Evolutionary conservation across 768 basidiomycete genomes (phyloP).

Genomic region (Rhodotorula kratochvilovae): DNA sequence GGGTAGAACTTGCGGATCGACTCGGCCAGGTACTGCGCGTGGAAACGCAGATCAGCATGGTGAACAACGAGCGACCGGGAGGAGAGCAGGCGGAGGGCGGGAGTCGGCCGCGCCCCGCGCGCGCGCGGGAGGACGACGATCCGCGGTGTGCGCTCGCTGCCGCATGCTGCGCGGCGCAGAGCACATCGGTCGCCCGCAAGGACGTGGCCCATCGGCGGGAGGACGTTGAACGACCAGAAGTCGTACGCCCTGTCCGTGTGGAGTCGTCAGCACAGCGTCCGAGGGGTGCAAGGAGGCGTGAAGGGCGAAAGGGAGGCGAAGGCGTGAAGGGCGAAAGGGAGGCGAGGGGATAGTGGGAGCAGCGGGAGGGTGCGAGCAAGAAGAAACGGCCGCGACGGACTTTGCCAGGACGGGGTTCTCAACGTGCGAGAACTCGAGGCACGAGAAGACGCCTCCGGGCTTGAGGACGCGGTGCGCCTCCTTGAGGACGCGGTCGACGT

Average conservation of each 20-base stretch:
- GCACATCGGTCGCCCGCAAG: slow-evolving; percentile 73
- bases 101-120: too few species aligned
- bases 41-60: neutral
- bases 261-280: too few species aligned
- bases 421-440: slow-evolving; percentile 92
- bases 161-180: neutral
- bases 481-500: slow-evolving; percentile 74
- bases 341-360: too few species aligned
- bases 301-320: too few species aligned
- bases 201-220: slow-evolving; percentile 92
- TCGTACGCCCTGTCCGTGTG: slow-evolving; percentile 68
- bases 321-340: too few species aligned
- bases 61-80: neutral
- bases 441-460: slow-evolving; percentile 91
- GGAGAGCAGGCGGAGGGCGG: neutral
- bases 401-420: slow-evolving; percentile 75
- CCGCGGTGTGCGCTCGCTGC: too few species aligned
- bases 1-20: slow-evolving; percentile 90
- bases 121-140: too few species aligned
- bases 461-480: slow-evolving; percentile 92
- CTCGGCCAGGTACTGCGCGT: slow-evolving; percentile 72
- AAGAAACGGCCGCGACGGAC: slow-evolving; percentile 54
- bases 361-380: neutral
- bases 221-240: slow-evolving; percentile 90
- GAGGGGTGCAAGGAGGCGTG: too few species aligned